Base-by-base conservation (phyloP, 2,329 filamentous ascomycete genomes). In the Bipolaris cookei region DNA sequence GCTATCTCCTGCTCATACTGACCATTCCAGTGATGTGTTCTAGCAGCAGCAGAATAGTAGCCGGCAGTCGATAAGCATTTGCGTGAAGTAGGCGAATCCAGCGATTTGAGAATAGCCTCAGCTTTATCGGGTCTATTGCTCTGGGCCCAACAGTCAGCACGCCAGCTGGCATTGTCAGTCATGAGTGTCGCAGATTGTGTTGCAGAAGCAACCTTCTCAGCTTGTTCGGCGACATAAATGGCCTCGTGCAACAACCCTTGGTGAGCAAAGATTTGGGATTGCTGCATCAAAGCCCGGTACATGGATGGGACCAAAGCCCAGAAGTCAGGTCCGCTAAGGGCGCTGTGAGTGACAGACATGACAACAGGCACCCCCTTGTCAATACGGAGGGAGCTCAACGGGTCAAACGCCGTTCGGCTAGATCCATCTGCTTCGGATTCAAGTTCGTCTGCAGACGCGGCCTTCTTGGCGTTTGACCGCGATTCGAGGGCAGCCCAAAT, bases 161-260 rank as follows among this genome's bases (percentile, higher is more conserved):
- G 79, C 77, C 66, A 80, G 75, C 70, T 73, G 38, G 69, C 58
- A 43, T 80, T 81, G 37, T 81, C 77, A 18, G 80, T 75, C 25
- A 80, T 72, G 1, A 83, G 77, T 11, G 88, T 81, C 34, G 84
- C 81, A 0, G 90, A 88, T 45, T 84, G 81, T 7, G 90, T 85
- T n/a, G 84, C 86, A 56, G 84, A 82, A 20, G 91, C 91, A 58
- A 96, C 85, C 68, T 90, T 91, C 51, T 89, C 82, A 0, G 92
- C 92, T 67, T 95, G 90, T 65, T 97, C 90, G 1, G 90, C 88
- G 65, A 96, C 96, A 72, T 93, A 95, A 0, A 94, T 79, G 1
- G 94, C 94, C 73, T 98, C 94, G 58, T 91, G 88, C 62, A 92
- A 91, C 77, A 96, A 85, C 25, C 95, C 95, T 61, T 95, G 85